phyloP scores from a whole-genome alignment of 1,139 yeast species.

The Hemisphaericaspora lyxosophila region DNA sequence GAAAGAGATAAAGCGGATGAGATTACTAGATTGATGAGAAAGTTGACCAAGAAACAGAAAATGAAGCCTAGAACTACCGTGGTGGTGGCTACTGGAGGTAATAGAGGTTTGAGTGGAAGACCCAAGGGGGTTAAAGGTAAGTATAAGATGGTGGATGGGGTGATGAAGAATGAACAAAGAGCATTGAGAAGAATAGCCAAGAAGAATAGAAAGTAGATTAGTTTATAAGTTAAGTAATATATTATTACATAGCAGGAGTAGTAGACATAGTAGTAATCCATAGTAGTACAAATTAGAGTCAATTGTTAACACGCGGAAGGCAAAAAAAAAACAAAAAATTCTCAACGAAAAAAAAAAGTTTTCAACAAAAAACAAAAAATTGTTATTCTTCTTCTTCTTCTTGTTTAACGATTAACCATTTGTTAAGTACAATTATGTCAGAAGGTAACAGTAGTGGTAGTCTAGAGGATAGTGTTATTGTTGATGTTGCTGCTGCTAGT shows the following conservation, averaged over 20 bases:
- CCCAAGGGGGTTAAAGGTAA: slow-evolving; percentile 97
- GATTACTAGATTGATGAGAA: slow-evolving; percentile 80
- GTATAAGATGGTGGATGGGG: slow-evolving; percentile 99
- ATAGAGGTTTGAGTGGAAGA: slow-evolving; percentile 87
- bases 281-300: no score
- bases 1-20: slow-evolving; percentile 95
- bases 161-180: slow-evolving; percentile 93
- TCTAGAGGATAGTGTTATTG: not conserved
- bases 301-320: not conserved
- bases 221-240: no score
- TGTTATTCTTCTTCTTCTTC: not conserved
- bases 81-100: slow-evolving; percentile 86
- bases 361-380: not conserved
- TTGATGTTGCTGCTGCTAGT: not conserved
- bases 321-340: not conserved
- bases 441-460: not conserved
- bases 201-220: slow-evolving; percentile 49
- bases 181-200: slow-evolving; percentile 89
- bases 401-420: not conserved
- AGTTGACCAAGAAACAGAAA: slow-evolving; percentile 73
- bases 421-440: not conserved
- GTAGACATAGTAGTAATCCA: no score
- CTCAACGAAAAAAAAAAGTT: not conserved
- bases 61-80: slow-evolving; percentile 80
- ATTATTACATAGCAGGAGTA: no score